These are phyloP conservation scores for Macrophomina phaseolina DNA, from an alignment of 2,329 filamentous ascomycete species.

Conservation along the genomic window DNA sequence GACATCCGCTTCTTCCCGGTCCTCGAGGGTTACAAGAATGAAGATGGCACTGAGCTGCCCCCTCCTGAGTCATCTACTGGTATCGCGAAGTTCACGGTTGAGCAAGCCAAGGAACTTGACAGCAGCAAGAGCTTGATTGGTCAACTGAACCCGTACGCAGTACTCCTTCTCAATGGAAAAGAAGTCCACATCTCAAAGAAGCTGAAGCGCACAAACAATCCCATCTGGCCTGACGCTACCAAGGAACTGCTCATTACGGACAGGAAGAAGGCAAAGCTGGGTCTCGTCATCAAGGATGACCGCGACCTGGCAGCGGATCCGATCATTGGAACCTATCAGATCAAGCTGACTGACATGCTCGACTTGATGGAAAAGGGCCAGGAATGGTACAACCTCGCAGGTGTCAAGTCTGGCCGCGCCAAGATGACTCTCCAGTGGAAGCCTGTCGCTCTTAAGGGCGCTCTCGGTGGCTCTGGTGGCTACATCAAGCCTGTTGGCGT, in stretches of 20 bases:
- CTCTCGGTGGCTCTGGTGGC: constrained; percentile 77
- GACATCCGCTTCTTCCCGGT: constrained; percentile 97
- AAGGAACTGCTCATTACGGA: constrained; percentile 97
- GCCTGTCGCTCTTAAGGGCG: constrained; percentile 84
- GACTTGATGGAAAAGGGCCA: constrained; percentile 90
- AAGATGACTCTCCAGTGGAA: constrained; percentile 97
- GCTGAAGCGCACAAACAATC: constrained; percentile 95
- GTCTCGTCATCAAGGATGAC: constrained; percentile 93
- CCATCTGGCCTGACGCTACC: constrained; percentile 90
- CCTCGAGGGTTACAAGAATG: constrained; percentile 71
- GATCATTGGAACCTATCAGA: constrained; percentile 88
- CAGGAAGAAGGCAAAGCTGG: constrained; percentile 85
- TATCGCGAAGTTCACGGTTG: constrained; percentile 90
- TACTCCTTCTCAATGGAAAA: constrained; percentile 88
- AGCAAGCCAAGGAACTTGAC: constrained; percentile 96
- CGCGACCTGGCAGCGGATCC: constrained; percentile 84
- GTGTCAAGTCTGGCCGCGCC: constrained; percentile 79
- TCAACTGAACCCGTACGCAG: constrained; percentile 87
- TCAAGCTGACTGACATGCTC: constrained; percentile 92
- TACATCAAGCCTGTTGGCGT: constrained; percentile 95
- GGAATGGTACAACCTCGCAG: constrained; percentile 92
- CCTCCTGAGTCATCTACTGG: constrained; percentile 90
- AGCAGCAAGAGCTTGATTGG: constrained; percentile 90
- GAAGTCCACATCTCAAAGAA: constrained; percentile 88
- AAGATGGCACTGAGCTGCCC: constrained; percentile 79